Conservation (phyloP, 805 yeast genomes). For the Ogataea methanolica region DNA sequence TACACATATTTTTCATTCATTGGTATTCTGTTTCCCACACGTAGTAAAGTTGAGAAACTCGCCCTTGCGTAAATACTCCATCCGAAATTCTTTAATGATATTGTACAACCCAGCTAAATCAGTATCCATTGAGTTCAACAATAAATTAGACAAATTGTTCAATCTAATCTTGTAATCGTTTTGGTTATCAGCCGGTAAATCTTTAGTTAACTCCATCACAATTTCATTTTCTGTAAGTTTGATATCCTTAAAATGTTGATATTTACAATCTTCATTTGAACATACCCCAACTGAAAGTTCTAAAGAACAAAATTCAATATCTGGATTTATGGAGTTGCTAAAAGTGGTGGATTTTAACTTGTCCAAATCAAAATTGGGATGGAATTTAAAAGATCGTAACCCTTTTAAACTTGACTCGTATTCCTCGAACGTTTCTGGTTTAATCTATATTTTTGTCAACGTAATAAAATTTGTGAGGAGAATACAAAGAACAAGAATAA, state of each 20-base stretch:
- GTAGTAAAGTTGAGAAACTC: conserved; percentile 3
- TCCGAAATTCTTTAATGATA: conserved; percentile 6
- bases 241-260: conserved; percentile 14
- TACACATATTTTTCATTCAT: not conserved
- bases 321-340: conserved; percentile 12
- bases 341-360: conserved; percentile 15
- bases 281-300: conserved; percentile 14
- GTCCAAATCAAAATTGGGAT: conserved; percentile 13
- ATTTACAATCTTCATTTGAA: conserved; percentile 5
- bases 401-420: conserved; percentile 11
- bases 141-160: conserved; percentile 4
- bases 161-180: conserved; percentile 7
- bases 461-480: not conserved
- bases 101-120: conserved; percentile 6
- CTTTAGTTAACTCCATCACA: conserved; percentile 8
- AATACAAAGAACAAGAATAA: too few species aligned
- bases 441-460: conserved; percentile 1
- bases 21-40: not conserved
- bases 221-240: conserved; percentile 7
- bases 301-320: conserved; percentile 10
- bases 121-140: conserved; percentile 3
- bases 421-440: conserved; percentile 9
- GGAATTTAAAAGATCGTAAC: conserved; percentile 14
- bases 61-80: not conserved
- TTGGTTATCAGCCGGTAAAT: conserved; percentile 7